These are phyloP conservation scores for Alternaria longipes DNA, from an alignment of 2,329 filamentous ascomycete species.

Conservation along the genomic window DNA sequence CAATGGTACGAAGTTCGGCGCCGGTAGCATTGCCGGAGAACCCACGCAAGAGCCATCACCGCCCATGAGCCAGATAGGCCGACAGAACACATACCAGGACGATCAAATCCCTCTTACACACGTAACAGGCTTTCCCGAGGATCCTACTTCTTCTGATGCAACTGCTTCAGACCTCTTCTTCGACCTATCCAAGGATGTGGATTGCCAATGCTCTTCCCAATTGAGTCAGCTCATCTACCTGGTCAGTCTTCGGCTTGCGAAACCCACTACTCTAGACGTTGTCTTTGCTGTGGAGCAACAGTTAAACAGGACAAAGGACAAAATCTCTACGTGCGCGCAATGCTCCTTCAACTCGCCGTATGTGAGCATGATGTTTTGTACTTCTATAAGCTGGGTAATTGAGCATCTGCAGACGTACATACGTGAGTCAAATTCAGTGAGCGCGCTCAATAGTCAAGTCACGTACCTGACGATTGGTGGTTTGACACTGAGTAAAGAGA, in stretches of 20 bases:
- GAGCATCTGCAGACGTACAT: neutral
- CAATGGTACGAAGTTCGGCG: neutral
- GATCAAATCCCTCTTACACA: neutral
- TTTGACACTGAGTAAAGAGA: neutral
- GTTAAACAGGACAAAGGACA: neutral
- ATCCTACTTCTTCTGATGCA: neutral
- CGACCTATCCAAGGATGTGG: constrained; percentile 1
- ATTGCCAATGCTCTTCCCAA: constrained; percentile 3
- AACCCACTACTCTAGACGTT: neutral
- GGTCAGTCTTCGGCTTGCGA: neutral
- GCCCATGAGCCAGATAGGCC: neutral
- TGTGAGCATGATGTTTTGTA: constrained; percentile 2
- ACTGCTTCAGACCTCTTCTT: neutral
- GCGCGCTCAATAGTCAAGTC: neutral
- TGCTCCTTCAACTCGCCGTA: neutral
- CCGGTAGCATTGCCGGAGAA: neutral
- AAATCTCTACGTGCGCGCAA: neutral
- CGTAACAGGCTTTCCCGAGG: neutral
- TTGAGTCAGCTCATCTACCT: neutral
- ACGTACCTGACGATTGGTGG: neutral
- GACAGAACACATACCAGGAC: neutral
- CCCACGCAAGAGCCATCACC: neutral
- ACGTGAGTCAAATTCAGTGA: neutral
- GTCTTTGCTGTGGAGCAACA: neutral
- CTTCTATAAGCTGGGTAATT: neutral